phyloP scores from a whole-genome alignment of 1,284 basidiomycete species.

The Boletus sp. region DNA sequence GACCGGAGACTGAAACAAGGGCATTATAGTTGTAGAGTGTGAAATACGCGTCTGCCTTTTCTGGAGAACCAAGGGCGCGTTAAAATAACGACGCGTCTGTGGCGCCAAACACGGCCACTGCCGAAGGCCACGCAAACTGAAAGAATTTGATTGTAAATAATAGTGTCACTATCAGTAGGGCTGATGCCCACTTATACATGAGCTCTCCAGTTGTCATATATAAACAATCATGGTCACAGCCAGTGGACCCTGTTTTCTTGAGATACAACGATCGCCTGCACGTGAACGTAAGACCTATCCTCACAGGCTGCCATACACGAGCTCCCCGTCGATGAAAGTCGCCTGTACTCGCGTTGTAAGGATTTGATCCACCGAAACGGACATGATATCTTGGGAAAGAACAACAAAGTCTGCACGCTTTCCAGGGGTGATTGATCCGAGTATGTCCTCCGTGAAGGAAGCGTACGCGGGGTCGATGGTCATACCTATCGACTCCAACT shows the following conservation, averaged over 20 bases:
- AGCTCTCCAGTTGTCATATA: too few species aligned
- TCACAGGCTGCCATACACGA: conserved; percentile 53
- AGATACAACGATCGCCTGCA: neutral
- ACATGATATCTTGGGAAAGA: conserved; percentile 80
- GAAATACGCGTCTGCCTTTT: neutral
- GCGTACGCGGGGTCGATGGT: conserved; percentile 83
- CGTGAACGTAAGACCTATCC: neutral
- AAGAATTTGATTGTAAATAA: too few species aligned
- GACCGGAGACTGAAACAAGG: conserved; percentile 15
- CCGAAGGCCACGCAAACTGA: conserved; percentile 13
- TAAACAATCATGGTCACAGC: neutral
- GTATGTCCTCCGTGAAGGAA: conserved; percentile 70
- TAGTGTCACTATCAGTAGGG: too few species aligned
- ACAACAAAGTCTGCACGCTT: conserved; percentile 83
- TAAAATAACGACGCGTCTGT: conserved; percentile 23
- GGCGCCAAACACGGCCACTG: conserved; percentile 18
- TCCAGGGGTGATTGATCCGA: conserved; percentile 73
- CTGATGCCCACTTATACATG: too few species aligned
- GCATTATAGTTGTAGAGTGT: conserved; percentile 11
- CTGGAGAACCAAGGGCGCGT: conserved; percentile 7
- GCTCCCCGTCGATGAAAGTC: conserved; percentile 76
- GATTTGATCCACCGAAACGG: conserved; percentile 55
- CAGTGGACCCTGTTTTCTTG: neutral
- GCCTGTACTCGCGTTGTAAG: conserved; percentile 68
- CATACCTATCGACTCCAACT: conserved; percentile 42